phyloP scores from a whole-genome alignment of 2,329 filamentous ascomycete species.

The Penicillium digitatum region DNA sequence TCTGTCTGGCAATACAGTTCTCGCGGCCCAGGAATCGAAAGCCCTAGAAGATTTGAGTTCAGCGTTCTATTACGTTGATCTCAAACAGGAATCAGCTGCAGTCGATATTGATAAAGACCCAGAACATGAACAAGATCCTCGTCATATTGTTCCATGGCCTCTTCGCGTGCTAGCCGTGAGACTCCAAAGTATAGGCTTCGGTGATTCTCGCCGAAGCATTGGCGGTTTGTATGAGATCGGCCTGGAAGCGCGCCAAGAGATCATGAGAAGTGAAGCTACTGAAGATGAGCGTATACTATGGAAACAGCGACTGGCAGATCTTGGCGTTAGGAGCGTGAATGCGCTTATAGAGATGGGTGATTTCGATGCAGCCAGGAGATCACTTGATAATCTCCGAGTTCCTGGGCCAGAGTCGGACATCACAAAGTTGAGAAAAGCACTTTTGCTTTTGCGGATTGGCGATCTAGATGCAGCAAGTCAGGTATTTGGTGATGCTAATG shows the following conservation, averaged over 20 bases:
- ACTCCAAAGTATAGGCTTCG: slow-evolving; percentile 79
- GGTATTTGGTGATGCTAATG: slow-evolving; percentile 45
- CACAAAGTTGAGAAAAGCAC: slow-evolving; percentile 46
- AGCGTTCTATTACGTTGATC: slow-evolving; percentile 49
- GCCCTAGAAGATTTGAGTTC: slow-evolving; percentile 60
- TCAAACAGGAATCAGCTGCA: slow-evolving; percentile 20
- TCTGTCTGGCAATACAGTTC: slow-evolving; percentile 66
- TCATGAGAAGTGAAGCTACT: slow-evolving; percentile 51
- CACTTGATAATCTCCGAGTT: slow-evolving; percentile 59
- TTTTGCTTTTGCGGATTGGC: slow-evolving; percentile 75
- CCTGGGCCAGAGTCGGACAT: slow-evolving; percentile 29
- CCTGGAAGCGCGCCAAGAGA: slow-evolving; percentile 64
- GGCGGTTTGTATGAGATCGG: slow-evolving; percentile 89
- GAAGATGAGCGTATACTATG: slow-evolving; percentile 61
- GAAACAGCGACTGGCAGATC: slow-evolving; percentile 67
- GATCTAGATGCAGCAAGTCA: slow-evolving; percentile 65
- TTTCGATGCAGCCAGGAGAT: slow-evolving; percentile 69
- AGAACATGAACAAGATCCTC: slow-evolving; percentile 62
- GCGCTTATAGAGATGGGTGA: slow-evolving; percentile 68
- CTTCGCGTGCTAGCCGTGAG: slow-evolving; percentile 78
- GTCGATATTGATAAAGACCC: slow-evolving; percentile 55
- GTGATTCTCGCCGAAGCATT: slow-evolving; percentile 76
- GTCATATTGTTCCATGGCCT: slow-evolving; percentile 78
- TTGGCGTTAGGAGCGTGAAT: slow-evolving; percentile 63
- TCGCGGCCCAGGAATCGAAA: slow-evolving; percentile 63